Percentiles rank a stretch among this genome's conserved stretches.
These are phyloP conservation scores for Suillus spraguei DNA, from an alignment of 768 basidiomycete species.

Conservation along the genomic window DNA sequence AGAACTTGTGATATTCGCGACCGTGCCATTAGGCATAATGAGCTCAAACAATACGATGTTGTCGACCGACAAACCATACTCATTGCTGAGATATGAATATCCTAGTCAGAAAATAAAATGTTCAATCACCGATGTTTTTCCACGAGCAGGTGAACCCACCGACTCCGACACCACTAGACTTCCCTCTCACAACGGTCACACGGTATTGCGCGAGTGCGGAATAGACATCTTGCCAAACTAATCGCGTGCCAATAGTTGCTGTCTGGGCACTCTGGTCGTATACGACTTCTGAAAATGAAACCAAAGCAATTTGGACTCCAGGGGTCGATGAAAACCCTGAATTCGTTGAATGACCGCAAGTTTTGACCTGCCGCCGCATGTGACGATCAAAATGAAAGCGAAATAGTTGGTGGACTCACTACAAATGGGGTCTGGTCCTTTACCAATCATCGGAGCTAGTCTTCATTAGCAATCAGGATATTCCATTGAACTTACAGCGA, in stretches of 20 bases:
- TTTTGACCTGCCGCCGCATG: conserved; percentile 49
- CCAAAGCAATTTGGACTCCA: conserved; percentile 63
- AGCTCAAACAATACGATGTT: conserved; percentile 57
- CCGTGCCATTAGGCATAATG: conserved; percentile 53
- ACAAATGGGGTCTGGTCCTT: conserved; percentile 53
- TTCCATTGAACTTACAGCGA: conserved; percentile 38
- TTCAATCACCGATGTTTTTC: neutral
- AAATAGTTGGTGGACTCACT: conserved; percentile 32
- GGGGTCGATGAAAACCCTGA: conserved; percentile 60
- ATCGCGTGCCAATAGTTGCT: conserved; percentile 39
- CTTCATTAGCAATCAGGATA: neutral
- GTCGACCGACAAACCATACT: conserved; percentile 59
- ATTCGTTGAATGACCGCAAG: conserved; percentile 60
- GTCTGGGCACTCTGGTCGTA: conserved; percentile 43
- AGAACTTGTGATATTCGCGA: conserved; percentile 18
- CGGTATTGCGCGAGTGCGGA: conserved; percentile 46
- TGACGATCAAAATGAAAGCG: conserved; percentile 2
- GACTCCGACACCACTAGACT: conserved; percentile 58
- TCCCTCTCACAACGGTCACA: conserved; percentile 61
- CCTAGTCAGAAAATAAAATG: conserved; percentile 31
- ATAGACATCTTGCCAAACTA: conserved; percentile 62
- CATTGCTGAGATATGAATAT: conserved; percentile 65
- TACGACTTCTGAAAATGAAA: conserved; percentile 44
- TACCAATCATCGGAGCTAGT: conserved; percentile 51
- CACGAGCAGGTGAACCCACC: conserved; percentile 31